Percentiles rank a stretch among this genome's conserved stretches.
Conservation (phyloP, 2,329 filamentous ascomycete genomes). For the Elsinoe ampelina region DNA sequence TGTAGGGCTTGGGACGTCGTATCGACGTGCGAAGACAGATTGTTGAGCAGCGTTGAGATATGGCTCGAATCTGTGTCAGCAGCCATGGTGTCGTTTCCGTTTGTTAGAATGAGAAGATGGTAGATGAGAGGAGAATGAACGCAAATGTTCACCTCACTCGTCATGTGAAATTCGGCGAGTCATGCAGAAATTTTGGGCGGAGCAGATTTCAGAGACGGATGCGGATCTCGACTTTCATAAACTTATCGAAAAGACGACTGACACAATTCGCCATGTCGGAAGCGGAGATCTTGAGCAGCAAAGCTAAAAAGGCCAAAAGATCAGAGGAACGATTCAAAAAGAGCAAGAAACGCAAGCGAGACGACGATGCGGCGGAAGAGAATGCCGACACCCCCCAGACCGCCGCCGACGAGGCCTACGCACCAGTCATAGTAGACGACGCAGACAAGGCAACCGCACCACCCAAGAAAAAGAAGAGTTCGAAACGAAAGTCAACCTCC, state of each 20-base stretch:
- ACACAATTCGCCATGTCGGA: constrained; percentile 36
- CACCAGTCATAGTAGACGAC: constrained; percentile 10
- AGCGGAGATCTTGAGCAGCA: constrained; percentile 20
- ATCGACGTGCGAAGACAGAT: constrained; percentile 60
- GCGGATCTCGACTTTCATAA: not conserved
- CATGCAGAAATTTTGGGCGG: constrained; percentile 2
- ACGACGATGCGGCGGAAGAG: constrained; percentile 17
- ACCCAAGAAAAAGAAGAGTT: constrained; percentile 10
- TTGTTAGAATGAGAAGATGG: not conserved
- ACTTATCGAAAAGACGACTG: too few species aligned
- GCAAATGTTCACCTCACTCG: too few species aligned
- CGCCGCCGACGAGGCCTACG: constrained; percentile 21
- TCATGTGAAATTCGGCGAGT: not conserved
- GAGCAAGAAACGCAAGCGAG: constrained; percentile 27
- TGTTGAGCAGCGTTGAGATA: constrained; percentile 53
- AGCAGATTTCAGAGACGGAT: not conserved
- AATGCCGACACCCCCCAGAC: constrained; percentile 19
- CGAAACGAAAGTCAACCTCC: constrained; percentile 2
- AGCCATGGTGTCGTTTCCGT: constrained; percentile 36
- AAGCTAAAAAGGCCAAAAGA: constrained; percentile 29
- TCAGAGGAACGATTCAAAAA: constrained; percentile 28
- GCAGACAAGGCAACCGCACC: constrained; percentile 14
- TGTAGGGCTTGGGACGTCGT: constrained; percentile 63
- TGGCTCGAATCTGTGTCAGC: constrained; percentile 54
- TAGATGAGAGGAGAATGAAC: not conserved